Evolutionary conservation across 179 eudicot species (phyloP).

Genomic region (Beta lomatogona): DNA sequence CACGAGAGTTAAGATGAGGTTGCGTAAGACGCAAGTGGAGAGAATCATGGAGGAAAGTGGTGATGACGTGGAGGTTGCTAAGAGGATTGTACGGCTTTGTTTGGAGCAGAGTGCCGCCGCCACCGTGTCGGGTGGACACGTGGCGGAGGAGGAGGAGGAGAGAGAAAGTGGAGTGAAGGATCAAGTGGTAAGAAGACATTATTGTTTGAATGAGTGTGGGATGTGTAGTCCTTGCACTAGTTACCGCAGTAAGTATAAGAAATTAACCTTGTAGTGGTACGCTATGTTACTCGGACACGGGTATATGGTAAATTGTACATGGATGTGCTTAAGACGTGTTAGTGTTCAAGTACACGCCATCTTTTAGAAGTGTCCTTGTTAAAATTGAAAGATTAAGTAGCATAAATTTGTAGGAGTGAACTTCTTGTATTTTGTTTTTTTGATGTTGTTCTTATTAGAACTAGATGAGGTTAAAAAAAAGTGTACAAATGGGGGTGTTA

Average conservation of each 20-base stretch:
- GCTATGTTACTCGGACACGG: too few species aligned
- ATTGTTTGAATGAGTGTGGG: constrained; percentile 17
- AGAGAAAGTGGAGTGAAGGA: neutral
- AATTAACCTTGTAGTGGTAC: constrained; percentile 5
- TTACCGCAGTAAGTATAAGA: constrained; percentile 26
- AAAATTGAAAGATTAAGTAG: neutral
- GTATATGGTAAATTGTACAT: too few species aligned
- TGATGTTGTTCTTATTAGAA: neutral
- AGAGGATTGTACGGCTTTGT: constrained; percentile 50
- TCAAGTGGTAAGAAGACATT: neutral
- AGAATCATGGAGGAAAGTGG: constrained; percentile 55
- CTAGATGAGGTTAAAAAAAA: neutral
- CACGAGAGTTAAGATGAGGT: constrained; percentile 53
- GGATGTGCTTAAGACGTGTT: too few species aligned
- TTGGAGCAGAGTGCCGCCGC: constrained; percentile 19
- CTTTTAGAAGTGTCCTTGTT: neutral
- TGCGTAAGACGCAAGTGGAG: constrained; percentile 50
- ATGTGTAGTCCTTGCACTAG: constrained; percentile 17
- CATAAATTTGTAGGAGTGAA: neutral
- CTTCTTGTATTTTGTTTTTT: neutral
- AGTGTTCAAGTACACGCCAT: neutral
- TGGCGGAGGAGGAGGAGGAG: constrained; percentile 4
- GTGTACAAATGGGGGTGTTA: neutral
- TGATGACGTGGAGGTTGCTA: constrained; percentile 53
- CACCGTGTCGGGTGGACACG: neutral